Conservation (phyloP, 805 yeast species). For the Cyberlindnera japonica region DNA sequence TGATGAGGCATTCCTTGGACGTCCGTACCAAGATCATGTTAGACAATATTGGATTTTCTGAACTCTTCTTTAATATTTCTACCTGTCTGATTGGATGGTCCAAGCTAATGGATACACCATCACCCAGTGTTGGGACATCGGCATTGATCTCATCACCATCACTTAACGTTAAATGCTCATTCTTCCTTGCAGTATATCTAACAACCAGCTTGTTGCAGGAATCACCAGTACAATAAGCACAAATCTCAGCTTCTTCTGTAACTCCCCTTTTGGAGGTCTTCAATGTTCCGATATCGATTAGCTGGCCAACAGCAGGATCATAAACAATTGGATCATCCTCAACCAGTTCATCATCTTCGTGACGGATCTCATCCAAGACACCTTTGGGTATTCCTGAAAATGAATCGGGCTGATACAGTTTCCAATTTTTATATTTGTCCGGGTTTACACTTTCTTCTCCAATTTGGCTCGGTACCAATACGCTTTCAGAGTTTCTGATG, state of each 20-base stretch:
- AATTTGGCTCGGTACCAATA: conserved; percentile 1
- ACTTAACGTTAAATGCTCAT: background rate
- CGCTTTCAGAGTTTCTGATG: conserved; percentile 6
- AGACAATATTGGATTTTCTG: conserved; percentile 25
- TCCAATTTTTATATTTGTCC: too few relatives aligned
- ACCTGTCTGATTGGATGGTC: conserved; percentile 41
- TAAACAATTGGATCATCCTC: conserved; percentile 23
- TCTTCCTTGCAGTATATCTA: background rate
- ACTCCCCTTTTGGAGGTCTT: background rate
- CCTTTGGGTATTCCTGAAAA: background rate
- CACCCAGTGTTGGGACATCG: conserved; percentile 12
- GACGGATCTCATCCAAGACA: conserved; percentile 3
- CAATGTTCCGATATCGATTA: conserved; percentile 10
- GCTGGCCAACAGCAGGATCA: conserved; percentile 34
- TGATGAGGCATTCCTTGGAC: conserved; percentile 30
- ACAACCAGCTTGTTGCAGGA: background rate
- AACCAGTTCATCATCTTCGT: background rate
- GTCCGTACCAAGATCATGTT: conserved; percentile 37
- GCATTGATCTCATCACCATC: background rate
- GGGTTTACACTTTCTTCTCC: background rate
- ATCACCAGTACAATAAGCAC: too few relatives aligned
- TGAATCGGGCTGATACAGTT: background rate
- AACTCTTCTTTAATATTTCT: conserved; percentile 28
- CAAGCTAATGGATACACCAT: conserved; percentile 24
- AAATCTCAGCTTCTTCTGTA: too few relatives aligned